Evolutionary conservation across 2,329 filamentous ascomycete genomes (phyloP).

Genomic region (Colletotrichum costaricense): DNA sequence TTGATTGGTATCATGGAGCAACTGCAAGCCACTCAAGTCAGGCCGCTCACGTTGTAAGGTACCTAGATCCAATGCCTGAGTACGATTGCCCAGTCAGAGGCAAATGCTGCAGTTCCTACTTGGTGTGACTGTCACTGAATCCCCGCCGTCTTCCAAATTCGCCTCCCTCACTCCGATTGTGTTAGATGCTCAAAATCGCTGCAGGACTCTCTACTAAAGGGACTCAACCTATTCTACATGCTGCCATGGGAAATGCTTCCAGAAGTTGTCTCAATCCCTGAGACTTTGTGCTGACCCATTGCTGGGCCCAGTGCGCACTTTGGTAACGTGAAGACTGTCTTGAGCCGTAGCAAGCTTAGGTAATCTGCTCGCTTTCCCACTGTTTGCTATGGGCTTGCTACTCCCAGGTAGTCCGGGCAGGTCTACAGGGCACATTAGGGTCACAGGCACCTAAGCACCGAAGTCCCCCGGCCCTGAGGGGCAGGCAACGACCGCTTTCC

Average conservation of each 20-base stretch:
- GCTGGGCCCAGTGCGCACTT: neutral
- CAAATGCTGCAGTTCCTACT: too few relatives aligned
- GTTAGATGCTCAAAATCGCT: neutral
- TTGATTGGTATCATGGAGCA: neutral
- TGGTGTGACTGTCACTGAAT: too few relatives aligned
- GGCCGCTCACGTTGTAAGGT: neutral
- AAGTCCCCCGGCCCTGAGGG: too few relatives aligned
- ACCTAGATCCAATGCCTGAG: too few relatives aligned
- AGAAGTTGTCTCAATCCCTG: neutral
- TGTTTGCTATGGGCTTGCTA: too few relatives aligned
- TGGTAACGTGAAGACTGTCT: neutral
- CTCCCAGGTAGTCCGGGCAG: neutral
- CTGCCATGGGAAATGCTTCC: neutral
- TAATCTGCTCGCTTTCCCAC: neutral
- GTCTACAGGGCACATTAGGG: neutral
- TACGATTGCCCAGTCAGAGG: too few relatives aligned
- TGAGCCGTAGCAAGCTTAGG: neutral
- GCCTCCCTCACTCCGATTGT: neutral
- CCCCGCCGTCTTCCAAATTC: too few relatives aligned
- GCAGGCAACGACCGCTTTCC: neutral
- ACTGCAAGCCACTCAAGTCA: neutral
- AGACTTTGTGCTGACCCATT: neutral
- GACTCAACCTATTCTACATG: too few relatives aligned
- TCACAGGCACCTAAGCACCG: neutral
- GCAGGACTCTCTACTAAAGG: neutral